Conservation (phyloP, 345 rosid genomes). For the Raphanus raphanistrum region DNA sequence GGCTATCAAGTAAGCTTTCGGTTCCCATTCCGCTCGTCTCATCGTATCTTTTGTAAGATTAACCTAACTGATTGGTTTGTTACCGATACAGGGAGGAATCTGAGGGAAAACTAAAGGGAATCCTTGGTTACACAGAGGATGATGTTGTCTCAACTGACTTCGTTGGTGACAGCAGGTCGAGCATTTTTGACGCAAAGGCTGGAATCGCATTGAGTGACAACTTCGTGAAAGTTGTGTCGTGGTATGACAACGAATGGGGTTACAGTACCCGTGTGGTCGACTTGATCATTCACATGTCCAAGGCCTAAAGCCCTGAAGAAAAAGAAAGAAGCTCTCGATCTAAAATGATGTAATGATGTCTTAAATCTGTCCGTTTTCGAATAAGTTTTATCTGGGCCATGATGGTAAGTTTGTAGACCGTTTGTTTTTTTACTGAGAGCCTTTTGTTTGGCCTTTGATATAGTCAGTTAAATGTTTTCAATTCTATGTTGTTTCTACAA, state of each 20-base stretch:
- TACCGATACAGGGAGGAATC: slow-evolving; percentile 15
- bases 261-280: background rate
- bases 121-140: background rate
- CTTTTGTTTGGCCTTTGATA: background rate
- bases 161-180: background rate
- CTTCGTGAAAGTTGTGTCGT: background rate
- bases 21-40: background rate
- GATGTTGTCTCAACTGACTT: background rate
- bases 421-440: background rate
- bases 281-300: background rate
- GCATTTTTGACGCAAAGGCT: background rate
- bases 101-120: background rate
- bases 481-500: no score
- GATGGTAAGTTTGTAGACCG: background rate
- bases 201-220: background rate
- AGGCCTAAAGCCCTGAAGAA: slow-evolving; percentile 12
- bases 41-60: background rate
- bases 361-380: background rate
- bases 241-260: background rate
- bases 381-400: background rate
- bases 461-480: background rate
- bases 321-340: background rate
- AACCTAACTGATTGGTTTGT: background rate
- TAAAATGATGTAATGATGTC: background rate
- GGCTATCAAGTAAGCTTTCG: slow-evolving; percentile 56